Percentiles rank a stretch among this genome's conserved stretches.
These are phyloP conservation scores for Aeschynomene evenia DNA, from an alignment of 306 rosid species.

Conservation along the genomic window DNA sequence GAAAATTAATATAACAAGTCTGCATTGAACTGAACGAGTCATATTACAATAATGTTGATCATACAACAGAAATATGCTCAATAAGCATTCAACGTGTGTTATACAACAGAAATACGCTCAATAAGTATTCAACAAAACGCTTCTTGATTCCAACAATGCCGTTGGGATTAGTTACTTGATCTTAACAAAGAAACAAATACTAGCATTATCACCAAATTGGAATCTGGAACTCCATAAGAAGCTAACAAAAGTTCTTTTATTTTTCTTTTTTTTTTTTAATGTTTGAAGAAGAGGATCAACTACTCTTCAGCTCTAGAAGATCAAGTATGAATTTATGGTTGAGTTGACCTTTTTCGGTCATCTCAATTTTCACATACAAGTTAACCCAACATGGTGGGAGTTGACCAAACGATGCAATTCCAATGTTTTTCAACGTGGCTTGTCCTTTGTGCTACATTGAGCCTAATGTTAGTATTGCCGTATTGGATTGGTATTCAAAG, in stretches of 20 bases:
- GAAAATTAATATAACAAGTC: background rate
- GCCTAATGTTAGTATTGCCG: background rate
- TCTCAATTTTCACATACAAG: background rate
- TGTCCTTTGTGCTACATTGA: background rate
- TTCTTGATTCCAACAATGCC: too few relatives aligned
- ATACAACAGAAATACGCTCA: too few relatives aligned
- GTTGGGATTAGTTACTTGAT: too few relatives aligned
- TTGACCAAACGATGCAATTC: constrained; percentile 22
- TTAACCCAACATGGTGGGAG: constrained; percentile 13
- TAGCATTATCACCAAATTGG: background rate
- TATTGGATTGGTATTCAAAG: background rate
- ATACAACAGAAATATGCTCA: too few relatives aligned
- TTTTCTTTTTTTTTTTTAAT: background rate
- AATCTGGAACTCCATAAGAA: background rate
- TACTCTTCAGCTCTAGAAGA: background rate
- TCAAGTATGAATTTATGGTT: background rate
- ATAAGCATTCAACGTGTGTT: too few relatives aligned
- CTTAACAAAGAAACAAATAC: too few relatives aligned
- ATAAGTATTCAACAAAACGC: too few relatives aligned
- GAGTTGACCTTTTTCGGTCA: constrained; percentile 22
- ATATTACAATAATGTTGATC: too few relatives aligned
- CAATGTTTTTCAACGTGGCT: constrained; percentile 18
- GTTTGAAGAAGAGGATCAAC: background rate
- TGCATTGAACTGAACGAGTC: background rate
- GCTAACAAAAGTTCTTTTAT: background rate